Base-by-base conservation (phyloP, 192 early-diverging fungal species). In the Linderina pennispora region DNA sequence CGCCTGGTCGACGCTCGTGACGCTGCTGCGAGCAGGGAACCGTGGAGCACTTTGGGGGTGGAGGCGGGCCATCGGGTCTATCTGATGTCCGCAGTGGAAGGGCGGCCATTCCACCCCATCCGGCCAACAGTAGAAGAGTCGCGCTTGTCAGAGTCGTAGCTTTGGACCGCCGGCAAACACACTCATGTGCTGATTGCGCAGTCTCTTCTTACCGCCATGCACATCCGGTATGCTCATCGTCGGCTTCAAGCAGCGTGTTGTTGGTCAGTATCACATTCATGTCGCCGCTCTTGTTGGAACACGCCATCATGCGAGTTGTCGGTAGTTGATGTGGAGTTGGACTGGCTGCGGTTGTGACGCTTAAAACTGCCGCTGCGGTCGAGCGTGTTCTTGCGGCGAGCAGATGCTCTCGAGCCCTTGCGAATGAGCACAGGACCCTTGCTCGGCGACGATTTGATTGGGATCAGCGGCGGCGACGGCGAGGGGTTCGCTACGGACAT, bases 341-440 rank as follows among this genome's bases (percentile, higher is more conserved):
- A n/a, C n/a, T n/a, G n/a, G n/a, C n/a, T n/a, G n/a, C n/a, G 5
- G 28, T 31, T 31, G 28, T 31, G 5, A 8, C 28, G 28, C 28
- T 31, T 31, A 11, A 5, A 17, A 3, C 13, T 24, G 23, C 31
- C 14, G 19, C 3, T 23, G 13, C 61, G 61, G 53, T 72, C 68
- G 0, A 72, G 13, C 2, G 61, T 72, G 32, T 50, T 50, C 23
- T 72, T 72, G 45, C 68, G 61, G 4, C 68, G 61, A 23, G 64
- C 16, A 26, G 68, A 72, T 2, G 68, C 68, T 46, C 64, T 72
- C 21, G 68, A 72, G 5, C 62, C 57, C 53, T 56, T 72, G 41
- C 53, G 61, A 10, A 72, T 72, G 11, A 72, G 42, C 36, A 72
- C 53, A 1, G 68, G 68, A 0, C 68, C 65, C 2, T 31, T 23